These are phyloP conservation scores for Wallemia ichthyophaga DNA, from an alignment of 1,284 basidiomycete genomes.

Conservation along the genomic window DNA sequence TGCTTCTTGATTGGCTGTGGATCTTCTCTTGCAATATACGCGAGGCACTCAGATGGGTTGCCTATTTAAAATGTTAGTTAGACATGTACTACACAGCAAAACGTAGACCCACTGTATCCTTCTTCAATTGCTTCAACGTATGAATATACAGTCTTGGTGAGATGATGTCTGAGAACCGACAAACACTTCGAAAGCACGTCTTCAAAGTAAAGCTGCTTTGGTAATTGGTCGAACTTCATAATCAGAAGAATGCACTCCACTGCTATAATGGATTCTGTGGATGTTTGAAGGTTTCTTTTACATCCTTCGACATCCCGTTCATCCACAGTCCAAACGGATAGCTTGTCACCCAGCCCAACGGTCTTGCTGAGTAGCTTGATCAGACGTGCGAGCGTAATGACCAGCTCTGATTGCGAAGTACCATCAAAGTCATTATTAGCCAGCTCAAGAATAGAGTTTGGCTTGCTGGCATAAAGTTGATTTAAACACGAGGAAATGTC, in stretches of 20 bases:
- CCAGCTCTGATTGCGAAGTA: neutral
- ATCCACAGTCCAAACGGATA: neutral
- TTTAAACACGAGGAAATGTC: neutral
- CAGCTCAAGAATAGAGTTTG: neutral
- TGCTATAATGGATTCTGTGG: neutral
- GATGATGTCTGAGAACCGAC: conserved; percentile 39
- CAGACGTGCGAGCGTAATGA: neutral
- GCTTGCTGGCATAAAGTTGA: neutral
- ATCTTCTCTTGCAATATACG: conserved; percentile 22
- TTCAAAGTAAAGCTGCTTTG: conserved; percentile 48
- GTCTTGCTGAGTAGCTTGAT: neutral
- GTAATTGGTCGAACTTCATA: neutral
- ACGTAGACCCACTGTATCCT: conserved; percentile 15
- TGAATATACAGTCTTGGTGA: conserved; percentile 52
- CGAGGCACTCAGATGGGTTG: conserved; percentile 33
- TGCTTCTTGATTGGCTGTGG: neutral
- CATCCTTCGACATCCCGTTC: neutral
- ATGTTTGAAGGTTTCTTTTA: neutral
- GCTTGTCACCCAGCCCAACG: neutral
- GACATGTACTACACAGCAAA: too few species aligned
- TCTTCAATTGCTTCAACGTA: conserved; percentile 42
- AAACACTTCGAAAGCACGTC: conserved; percentile 59
- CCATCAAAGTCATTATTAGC: neutral
- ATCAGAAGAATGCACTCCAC: neutral
- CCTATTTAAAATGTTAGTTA: conserved; percentile 8